Evolutionary conservation across 768 basidiomycete species (phyloP).

Genomic region (Lepiota venenata): DNA sequence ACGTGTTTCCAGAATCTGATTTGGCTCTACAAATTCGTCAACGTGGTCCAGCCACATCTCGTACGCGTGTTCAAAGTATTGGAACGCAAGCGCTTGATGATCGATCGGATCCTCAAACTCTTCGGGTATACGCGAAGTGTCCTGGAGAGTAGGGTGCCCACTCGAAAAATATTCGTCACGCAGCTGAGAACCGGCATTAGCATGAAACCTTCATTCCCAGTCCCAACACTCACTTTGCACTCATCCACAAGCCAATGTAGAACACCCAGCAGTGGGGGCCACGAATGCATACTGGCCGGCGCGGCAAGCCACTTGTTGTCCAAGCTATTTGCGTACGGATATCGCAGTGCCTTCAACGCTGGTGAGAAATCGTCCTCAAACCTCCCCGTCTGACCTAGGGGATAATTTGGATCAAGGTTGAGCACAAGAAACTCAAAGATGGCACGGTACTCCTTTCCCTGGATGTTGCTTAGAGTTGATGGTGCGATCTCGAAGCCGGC

Average conservation of each 20-base stretch:
- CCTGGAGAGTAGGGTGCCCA: constrained; percentile 66
- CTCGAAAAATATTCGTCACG: constrained; percentile 52
- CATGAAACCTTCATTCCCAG: background rate
- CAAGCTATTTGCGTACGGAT: constrained; percentile 77
- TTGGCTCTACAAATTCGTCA: constrained; percentile 69
- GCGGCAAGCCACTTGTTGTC: constrained; percentile 87
- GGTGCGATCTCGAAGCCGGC: constrained; percentile 67
- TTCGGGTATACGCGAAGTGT: constrained; percentile 56
- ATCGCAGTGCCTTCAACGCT: constrained; percentile 70
- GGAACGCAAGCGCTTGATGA: constrained; percentile 74
- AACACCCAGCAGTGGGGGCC: constrained; percentile 85
- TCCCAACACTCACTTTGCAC: constrained; percentile 61
- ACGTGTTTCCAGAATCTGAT: constrained; percentile 66
- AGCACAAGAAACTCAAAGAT: constrained; percentile 80
- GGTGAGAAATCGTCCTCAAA: constrained; percentile 83
- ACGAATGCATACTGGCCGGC: constrained; percentile 88
- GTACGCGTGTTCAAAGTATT: constrained; percentile 69
- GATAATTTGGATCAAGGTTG: constrained; percentile 69
- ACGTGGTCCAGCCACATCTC: constrained; percentile 61
- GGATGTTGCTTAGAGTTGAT: constrained; percentile 71
- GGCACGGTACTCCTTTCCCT: constrained; percentile 80
- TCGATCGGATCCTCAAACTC: constrained; percentile 75
- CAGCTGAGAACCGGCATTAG: constrained; percentile 26
- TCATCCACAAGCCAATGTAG: constrained; percentile 91
- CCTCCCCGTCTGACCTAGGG: constrained; percentile 36